Evolutionary conservation across 2,329 filamentous ascomycete genomes (phyloP), one percentile per base, ranked within the genome.

Genomic region (Aureobasidium zeae): DNA sequence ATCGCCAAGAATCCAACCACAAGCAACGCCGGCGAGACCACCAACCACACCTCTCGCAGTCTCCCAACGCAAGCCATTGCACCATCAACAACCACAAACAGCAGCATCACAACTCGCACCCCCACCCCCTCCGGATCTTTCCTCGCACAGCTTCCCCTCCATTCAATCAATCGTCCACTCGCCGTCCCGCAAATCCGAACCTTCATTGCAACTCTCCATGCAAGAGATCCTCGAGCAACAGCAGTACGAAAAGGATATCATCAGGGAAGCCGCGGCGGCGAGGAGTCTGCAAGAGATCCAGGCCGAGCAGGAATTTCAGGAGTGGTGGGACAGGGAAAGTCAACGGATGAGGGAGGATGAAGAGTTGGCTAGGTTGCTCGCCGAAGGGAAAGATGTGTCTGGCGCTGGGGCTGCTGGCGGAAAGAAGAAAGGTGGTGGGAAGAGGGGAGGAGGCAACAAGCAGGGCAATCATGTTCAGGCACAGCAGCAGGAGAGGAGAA

Each of bases 321-420:
- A 93, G 59, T 94, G 88, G 87, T 94, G 87, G 87, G 86, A 93
- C 52, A 79, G 83, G 49, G 88, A 94, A 62, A 86, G 81, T 54
- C 73, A 73, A 48, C 72, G 83, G 20, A 76, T 82, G 26, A 55
- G 58, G 37, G 57, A 59, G 53, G 54, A 15, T 54, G 57, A 38
- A 44, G 49, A 47, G 25, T 35, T 47, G 12, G 33, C 33, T 6
- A 22, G 42, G 8, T 5, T 45, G 4, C 13, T 45, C 7, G 32
- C 42, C 4, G 42, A 46, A 13, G 44, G 44, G 1, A 35, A 46
- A n/a, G n/a, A n/a, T n/a, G n/a, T n/a, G n/a, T n/a, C n/a, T n/a
- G n/a, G n/a, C n/a, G n/a, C n/a, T n/a, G n/a, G n/a, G 29, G 16
- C 12, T 1, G 21, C 34, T 5, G 35, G n/a, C n/a, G n/a, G n/a